Conservation (phyloP, 2,329 filamentous ascomycete genomes). For the Capronia epimyces region DNA sequence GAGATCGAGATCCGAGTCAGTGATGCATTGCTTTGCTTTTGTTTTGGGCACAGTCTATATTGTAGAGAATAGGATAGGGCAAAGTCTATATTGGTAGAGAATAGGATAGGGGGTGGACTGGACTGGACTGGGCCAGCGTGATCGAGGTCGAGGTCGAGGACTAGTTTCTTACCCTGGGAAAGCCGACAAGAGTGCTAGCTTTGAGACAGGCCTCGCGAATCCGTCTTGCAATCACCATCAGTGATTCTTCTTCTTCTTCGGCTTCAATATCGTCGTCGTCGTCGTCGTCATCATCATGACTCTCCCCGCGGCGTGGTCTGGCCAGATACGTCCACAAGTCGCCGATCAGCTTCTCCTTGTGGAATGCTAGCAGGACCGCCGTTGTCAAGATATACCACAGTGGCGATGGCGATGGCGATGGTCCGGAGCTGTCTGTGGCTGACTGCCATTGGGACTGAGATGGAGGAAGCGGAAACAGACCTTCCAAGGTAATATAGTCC, state of each 20-base stretch:
- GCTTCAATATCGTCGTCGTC: neutral
- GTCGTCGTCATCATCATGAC: neutral
- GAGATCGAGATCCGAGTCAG: neutral
- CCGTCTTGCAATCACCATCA: slow-evolving; percentile 24
- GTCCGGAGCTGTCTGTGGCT: no score
- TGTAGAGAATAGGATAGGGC: neutral
- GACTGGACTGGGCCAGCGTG: no score
- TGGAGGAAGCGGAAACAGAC: no score
- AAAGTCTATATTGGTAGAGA: neutral
- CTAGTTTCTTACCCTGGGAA: slow-evolving; percentile 28
- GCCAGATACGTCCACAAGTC: slow-evolving; percentile 29
- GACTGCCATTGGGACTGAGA: no score
- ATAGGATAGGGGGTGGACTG: neutral
- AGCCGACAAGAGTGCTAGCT: slow-evolving; percentile 31
- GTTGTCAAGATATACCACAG: slow-evolving; percentile 31
- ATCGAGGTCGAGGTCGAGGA: no score
- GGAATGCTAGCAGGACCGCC: slow-evolving; percentile 29
- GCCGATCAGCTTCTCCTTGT: slow-evolving; percentile 29
- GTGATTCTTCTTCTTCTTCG: slow-evolving; percentile 4
- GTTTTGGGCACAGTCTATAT: neutral
- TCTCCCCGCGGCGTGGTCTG: neutral
- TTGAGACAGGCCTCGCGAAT: slow-evolving; percentile 31
- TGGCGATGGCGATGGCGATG: slow-evolving; percentile 7
- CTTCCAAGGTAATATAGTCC: no score
- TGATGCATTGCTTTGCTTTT: neutral